Evolutionary conservation across 2,329 filamentous ascomycete genomes (phyloP), one percentile per base, ranked within the genome.

Genomic region (Neofusicoccum sp.): DNA sequence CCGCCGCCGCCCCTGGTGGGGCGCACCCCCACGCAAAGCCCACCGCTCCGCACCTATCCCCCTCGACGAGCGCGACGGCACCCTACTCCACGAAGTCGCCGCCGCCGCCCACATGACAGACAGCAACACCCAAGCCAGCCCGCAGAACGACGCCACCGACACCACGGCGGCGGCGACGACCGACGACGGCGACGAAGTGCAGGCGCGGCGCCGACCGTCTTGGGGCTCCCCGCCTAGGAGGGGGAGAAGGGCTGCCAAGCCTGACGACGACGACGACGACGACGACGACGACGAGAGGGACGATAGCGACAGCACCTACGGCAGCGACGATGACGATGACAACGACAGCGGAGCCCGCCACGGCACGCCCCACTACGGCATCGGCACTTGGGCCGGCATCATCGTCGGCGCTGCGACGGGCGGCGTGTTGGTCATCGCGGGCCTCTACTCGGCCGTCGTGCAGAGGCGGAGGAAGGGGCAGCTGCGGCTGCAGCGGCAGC

Each of bases 371-470:
- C 16, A 36, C 20, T 14, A 16, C 7, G 6, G 20, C 24, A 54
- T 54, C 24, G 20, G 14, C 20, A 54, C 24, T 4, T 54, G 49
- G 49, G 49, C 49, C n/a, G 49, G 49, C 20, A 54, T 54, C 34
- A 41, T 54, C 26, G 49, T 24, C 5, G 49, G 49, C 7, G 49
- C 49, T 1, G 28, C 26, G 1, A 4, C n/a, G 3, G 49, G 36
- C 4, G 49, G 24, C 3, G 24, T n/a, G 12, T 26, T 54, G 11
- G 16, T 31, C 6, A 26, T 36, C 1, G 49, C 49, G 12, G 36
- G 49, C 1, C 9, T 30, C 12, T 54, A n/a, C 12, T 34, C 49
- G 1, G 9, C 30, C 7, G 34, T 41, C 2, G 49, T 54, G 2
- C 20, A 40, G 49, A 34, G 49, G 11, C 33, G 36, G 34, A 24